Base-by-base conservation (phyloP, 768 basidiomycete genomes). In the Kwoniella pini region DNA sequence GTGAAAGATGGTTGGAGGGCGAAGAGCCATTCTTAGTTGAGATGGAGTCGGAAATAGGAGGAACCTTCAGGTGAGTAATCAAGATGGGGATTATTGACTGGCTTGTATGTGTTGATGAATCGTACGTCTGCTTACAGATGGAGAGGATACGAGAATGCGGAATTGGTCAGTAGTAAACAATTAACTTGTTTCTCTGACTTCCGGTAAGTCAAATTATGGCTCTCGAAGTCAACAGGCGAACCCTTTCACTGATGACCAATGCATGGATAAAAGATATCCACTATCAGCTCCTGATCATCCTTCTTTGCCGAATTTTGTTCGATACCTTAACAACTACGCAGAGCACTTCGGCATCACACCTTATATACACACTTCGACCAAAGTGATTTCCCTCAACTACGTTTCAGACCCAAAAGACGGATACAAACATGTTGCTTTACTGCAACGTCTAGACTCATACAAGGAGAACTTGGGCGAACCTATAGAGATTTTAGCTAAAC, bases 151-250 rank as follows among this genome's bases (percentile, higher is more conserved):
- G 64, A 75, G 53, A 75, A 72, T 60, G 73, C 73, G 36, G 73
- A 75, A 65, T 50, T 75, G 40, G 73, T 75, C 54, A 82, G 80
- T 44, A 84, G 82, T 9, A 88, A 86, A 80, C 88, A 88, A 13
- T 82, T 82, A 77, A 92, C 93, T 82, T 84, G 85, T 74, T 83
- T 82, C 27, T 91, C 89, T n/a, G 92, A 83, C 75, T 81, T 83
- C 58, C 79, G 79, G 43, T 87, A 83, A 56, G 86, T 87, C 78
- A 86, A 87, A n/a, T n/a, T n/a, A n/a, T 10, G 40, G 40, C 33
- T 36, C n/a, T n/a, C n/a, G n/a, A 36, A 15, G n/a, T 19, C 50
- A 31, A 51, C 10, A 2, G 19, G 3, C 10, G 15, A 17, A 12
- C 11, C 1, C 27, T 38, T 42, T 42, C 5, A 42, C 40, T 13